These are phyloP conservation scores for Babesia ovata DNA, from an alignment of 169 alveolate genomes.

Conservation along the genomic window DNA sequence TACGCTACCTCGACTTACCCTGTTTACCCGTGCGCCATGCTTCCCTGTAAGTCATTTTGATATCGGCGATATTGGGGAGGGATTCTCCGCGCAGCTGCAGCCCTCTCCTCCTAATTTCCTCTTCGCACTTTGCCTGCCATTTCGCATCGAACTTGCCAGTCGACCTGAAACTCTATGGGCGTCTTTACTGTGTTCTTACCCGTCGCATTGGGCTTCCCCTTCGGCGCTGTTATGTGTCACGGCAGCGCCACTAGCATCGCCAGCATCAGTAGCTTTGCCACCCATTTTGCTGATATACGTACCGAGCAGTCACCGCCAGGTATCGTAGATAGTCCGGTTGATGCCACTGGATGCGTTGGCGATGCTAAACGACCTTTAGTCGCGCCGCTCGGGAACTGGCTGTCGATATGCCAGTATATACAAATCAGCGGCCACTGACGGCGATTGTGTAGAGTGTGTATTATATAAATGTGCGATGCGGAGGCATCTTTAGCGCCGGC, in stretches of 20 bases:
- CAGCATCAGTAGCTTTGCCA: background rate
- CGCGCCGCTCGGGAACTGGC: background rate
- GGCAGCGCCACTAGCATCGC: background rate
- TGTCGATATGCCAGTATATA: background rate
- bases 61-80: conserved; percentile 39
- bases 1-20: conserved; percentile 18
- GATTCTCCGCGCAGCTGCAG: conserved; percentile 57
- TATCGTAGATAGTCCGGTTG: no score
- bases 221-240: background rate
- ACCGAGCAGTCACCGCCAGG: no score
- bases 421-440: background rate
- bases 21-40: conserved; percentile 65
- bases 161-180: background rate
- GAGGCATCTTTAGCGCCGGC: background rate
- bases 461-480: background rate
- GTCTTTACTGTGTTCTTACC: no score
- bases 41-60: conserved; percentile 44
- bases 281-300: background rate
- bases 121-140: background rate
- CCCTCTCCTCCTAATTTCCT: conserved; percentile 29
- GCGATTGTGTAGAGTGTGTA: background rate
- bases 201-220: no score
- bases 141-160: background rate
- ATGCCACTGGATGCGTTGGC: no score
- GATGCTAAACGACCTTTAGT: background rate